Evolutionary conservation across 106 monocot species (phyloP).

Genomic region (Platanthera zijinensis): DNA sequence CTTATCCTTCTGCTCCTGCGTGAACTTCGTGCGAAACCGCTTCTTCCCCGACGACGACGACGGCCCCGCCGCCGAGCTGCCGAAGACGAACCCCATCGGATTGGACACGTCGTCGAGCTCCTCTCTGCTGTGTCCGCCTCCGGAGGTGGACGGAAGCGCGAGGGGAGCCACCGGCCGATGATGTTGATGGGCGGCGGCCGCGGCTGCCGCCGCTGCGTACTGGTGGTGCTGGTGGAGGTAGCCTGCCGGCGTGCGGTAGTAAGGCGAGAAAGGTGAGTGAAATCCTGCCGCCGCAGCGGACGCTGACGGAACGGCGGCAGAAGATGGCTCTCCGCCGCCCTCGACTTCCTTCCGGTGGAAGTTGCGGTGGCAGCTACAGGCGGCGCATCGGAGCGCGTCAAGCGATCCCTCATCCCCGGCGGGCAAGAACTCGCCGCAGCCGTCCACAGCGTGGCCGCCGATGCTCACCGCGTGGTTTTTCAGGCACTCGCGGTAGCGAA

Average conservation of each 20-base stretch:
- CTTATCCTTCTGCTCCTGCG: constrained; percentile 83
- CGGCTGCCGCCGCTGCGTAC: constrained; percentile 6
- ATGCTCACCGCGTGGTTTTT: constrained; percentile 84
- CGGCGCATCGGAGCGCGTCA: constrained; percentile 85
- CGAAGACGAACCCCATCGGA: constrained; percentile 6
- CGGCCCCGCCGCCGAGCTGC: constrained; percentile 9
- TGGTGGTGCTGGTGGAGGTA: constrained; percentile 41
- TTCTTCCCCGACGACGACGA: constrained; percentile 35
- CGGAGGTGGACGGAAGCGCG: constrained; percentile 78
- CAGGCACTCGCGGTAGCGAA: constrained; percentile 64
- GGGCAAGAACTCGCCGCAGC: constrained; percentile 87
- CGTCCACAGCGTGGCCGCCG: constrained; percentile 92
- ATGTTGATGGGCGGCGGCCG: constrained; percentile 1
- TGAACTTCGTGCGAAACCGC: constrained; percentile 73
- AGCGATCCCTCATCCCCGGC: constrained; percentile 74
- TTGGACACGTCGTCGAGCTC: constrained; percentile 58
- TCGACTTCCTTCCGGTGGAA: constrained; percentile 84
- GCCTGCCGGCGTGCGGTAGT: constrained; percentile 57
- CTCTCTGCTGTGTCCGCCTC: constrained; percentile 51
- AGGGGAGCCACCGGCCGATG: constrained; percentile 26
- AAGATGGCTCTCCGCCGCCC: background rate
- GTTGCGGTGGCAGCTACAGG: constrained; percentile 93
- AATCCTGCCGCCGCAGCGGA: constrained; percentile 9
- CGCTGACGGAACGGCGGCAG: background rate
- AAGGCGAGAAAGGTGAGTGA: constrained; percentile 47